These are phyloP conservation scores for Umbilicaria muhlenbergii DNA, from an alignment of 495 filamentous ascomycete species.

Conservation along the genomic window DNA sequence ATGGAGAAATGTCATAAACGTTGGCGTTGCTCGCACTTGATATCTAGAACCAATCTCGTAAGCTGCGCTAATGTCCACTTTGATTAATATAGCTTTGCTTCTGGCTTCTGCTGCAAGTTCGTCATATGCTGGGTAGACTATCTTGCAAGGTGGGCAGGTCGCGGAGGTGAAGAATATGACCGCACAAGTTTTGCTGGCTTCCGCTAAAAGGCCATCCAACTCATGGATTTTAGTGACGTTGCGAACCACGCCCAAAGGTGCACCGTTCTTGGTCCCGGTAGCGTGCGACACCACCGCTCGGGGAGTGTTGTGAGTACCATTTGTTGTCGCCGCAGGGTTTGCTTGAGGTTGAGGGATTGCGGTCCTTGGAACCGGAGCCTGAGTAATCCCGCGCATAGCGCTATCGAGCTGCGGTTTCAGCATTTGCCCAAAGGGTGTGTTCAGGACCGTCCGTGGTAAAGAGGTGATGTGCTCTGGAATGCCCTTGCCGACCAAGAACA, in stretches of 20 bases:
- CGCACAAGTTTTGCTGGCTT: conserved; percentile 49
- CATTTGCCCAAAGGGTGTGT: conserved; percentile 86
- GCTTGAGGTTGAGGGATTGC: conserved; percentile 18
- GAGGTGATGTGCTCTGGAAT: conserved; percentile 84
- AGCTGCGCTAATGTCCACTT: conserved; percentile 59
- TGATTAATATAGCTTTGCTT: conserved; percentile 58
- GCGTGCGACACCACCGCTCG: too few relatives aligned
- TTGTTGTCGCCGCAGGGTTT: conserved; percentile 10
- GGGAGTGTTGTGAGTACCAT: background rate
- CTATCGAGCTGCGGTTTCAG: conserved; percentile 65
- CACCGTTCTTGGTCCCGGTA: too few relatives aligned
- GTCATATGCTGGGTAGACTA: conserved; percentile 71
- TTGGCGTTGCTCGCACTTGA: conserved; percentile 62
- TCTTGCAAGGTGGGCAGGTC: conserved; percentile 73
- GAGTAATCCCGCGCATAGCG: conserved; percentile 54
- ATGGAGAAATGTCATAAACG: conserved; percentile 76
- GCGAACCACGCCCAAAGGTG: conserved; percentile 25
- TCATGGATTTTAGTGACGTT: conserved; percentile 37
- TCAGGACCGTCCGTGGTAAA: conserved; percentile 70
- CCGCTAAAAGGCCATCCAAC: conserved; percentile 41
- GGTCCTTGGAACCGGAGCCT: conserved; percentile 23
- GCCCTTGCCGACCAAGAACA: conserved; percentile 76
- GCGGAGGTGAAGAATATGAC: conserved; percentile 87
- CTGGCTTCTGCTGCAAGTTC: conserved; percentile 60
- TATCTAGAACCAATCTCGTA: conserved; percentile 52